Evolutionary conservation across 805 yeast genomes (phyloP), one percentile per base, ranked within the genome.

Genomic region (Pichia ethanolica): DNA sequence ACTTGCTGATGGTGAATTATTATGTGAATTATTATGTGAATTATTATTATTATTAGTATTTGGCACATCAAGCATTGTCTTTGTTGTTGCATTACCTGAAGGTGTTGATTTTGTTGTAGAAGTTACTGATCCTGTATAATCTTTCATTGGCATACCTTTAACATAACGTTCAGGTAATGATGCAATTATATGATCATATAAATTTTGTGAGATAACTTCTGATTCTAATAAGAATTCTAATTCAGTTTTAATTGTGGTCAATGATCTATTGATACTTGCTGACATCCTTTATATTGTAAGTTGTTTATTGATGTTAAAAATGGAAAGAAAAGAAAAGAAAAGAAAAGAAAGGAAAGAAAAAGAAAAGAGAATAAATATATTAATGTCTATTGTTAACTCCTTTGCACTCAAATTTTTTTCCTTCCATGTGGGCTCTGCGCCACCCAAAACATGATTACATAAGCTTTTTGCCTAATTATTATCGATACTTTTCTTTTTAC

Each of bases 201-300:
- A 73, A 9, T 67, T 71, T 36, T 76, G 74, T 20, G 82, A 71
- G 50, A 89, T 80, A 41, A 87, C 93, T 44, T 80, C 80, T 1
- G 90, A 82, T 56, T 87, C 95, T 40, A 67, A 70, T 33, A 89
- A 71, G 61, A 87, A 89, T 64, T 88, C 95, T 40, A 89, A 75
- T 62, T 89, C 61, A 66, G 86, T 79, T 68, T 82, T 69, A 53
- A 89, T 70, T 6, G 84, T 83, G 1, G 89, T 78, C 53, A 89
- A 70, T 5, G 96, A 86, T 57, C 96, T 81, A 70, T 87, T 87
- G 53, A 86, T 78, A 45, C 78, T 70, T 1, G 91, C 82, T 14
- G 80, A 64, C 67, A 64, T 64, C 3, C 9, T 30, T 20, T 20
- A 20, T 9, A 30, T 14, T 37, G 2, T 37, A 27, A 32, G 39